A percentile compares a stretch with the other conserved stretches of the same genome.
phyloP scores from a whole-genome alignment of 2,329 filamentous ascomycete genomes.

The Dactylellina sp. region DNA sequence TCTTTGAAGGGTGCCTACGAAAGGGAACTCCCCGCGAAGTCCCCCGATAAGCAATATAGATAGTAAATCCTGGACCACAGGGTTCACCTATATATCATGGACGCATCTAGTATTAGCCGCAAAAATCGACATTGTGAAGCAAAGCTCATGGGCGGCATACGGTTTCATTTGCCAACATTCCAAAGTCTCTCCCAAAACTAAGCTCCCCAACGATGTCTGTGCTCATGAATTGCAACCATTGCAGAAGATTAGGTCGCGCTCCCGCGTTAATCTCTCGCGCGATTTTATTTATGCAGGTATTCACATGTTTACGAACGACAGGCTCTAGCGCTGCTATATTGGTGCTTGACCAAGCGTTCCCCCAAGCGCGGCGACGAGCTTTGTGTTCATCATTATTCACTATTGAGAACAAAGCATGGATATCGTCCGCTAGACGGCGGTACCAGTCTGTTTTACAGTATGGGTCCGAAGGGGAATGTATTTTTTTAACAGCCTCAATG shows the following conservation, averaged over 20 bases:
- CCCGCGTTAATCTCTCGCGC: conserved; percentile 1
- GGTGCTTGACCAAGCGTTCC: conserved; percentile 15
- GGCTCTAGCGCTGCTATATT: conserved; percentile 25
- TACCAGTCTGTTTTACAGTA: conserved; percentile 36
- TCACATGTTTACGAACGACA: conserved; percentile 7
- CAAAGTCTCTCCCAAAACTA: conserved; percentile 28
- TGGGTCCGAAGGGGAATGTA: conserved; percentile 15
- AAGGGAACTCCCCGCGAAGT: conserved; percentile 28
- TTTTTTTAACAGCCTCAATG: conserved; percentile 1
- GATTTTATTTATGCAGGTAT: conserved; percentile 24
- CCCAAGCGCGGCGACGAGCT: conserved; percentile 9
- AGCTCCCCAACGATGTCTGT: conserved; percentile 32
- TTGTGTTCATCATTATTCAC: conserved; percentile 4
- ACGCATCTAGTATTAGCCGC: not conserved
- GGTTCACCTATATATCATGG: conserved; percentile 20
- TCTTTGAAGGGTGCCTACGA: conserved; percentile 3
- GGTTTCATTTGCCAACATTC: conserved; percentile 22
- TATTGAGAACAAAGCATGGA: conserved; percentile 1
- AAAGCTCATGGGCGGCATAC: no score
- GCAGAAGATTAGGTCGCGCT: conserved; percentile 6
- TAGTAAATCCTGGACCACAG: conserved; percentile 19
- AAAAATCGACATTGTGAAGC: no score
- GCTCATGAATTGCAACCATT: conserved; percentile 26
- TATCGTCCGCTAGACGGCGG: conserved; percentile 1
- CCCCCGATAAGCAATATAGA: conserved; percentile 25